Evolutionary conservation across 73 alveolate species (phyloP), one percentile per base, ranked within the genome.

Genomic region (Paraurostyla sp.): DNA sequence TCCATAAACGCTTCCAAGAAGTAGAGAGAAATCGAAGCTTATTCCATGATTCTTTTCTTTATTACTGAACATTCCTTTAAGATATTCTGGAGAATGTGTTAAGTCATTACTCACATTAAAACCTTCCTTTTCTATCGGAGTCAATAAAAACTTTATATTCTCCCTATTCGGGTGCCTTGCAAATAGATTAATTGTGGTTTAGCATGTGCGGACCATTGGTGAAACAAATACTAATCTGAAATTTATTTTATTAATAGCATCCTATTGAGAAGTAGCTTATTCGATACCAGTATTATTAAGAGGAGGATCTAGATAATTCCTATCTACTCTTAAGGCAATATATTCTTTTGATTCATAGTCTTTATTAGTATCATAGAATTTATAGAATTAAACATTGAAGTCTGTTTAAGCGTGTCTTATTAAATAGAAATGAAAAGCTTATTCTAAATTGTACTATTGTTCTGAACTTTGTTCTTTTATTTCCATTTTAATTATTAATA

Each of bases 381-480:
- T n/a, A n/a, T n/a, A n/a, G 38, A 6, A 65, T 65, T 65, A 32
- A 38, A 65, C 82, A 40, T 65, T 65, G 25, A 65, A 65, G 7
- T 65, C 58, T 65, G 82, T 65, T 65, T 65, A 22, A 16, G 41
- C 82, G 41, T 65, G 82, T 65, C 82, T 65, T 65, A 65, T 65
- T 35, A 65, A 36, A 22, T 36, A 65, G 3, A 60, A 60, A 60
- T 45, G 78, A 3, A 4, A 4, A 65, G 82, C 60, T 20, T 65
- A 9, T 7, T 65, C 82, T 38, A 65, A 65, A 65, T 65, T 38
- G 15, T 54, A 20, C 4, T 13, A 20, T 4, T 4, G 40, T 13
- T 7, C 69, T 18, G 23, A 54, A 54, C 23, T 54, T 45, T 13
- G 11, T 20, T 4, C 40, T 54, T 54, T 9, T 54, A 6, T 7